Percentiles rank a stretch among this genome's conserved stretches.
These are phyloP conservation scores for Sambucus nigra DNA, from an alignment of 129 eudicot species.

Conservation along the genomic window DNA sequence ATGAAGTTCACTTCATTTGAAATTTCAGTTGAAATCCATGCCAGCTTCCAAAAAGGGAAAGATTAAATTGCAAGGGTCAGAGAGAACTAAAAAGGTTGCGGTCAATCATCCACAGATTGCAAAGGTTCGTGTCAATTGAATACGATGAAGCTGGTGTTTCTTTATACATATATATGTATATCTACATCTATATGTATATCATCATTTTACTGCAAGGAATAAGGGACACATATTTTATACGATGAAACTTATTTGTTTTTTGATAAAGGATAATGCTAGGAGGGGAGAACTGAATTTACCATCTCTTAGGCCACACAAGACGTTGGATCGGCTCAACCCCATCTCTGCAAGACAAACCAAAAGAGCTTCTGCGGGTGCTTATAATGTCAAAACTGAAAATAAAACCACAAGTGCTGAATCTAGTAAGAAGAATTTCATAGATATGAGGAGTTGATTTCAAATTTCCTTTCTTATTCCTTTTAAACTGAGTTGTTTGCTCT, in stretches of 20 bases:
- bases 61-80: constrained; percentile 21
- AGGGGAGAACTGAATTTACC: too few relatives aligned
- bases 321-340: constrained; percentile 13
- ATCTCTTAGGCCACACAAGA: constrained; percentile 18
- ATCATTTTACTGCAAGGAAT: not conserved
- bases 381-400: constrained; percentile 10
- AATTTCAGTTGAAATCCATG: constrained; percentile 24
- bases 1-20: constrained; percentile 3
- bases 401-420: constrained; percentile 28
- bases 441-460: not conserved
- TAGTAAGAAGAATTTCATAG: constrained; percentile 12
- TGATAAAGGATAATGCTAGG: constrained; percentile 9
- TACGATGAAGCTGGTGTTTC: not conserved
- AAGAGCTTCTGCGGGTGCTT: constrained; percentile 16
- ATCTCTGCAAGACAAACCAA: constrained; percentile 23
- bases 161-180: too few relatives aligned
- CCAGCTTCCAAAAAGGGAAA: constrained; percentile 22
- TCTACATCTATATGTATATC: too few relatives aligned
- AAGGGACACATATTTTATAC: not conserved
- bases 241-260: not conserved
- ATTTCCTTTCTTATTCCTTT: constrained; percentile 4
- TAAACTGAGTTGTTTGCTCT: too few relatives aligned
- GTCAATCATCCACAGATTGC: too few relatives aligned
- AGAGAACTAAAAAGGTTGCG: constrained; percentile 17
- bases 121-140: constrained; percentile 14